phyloP scores from a whole-genome alignment of 169 alveolate species.

The Blepharisma undulans region DNA sequence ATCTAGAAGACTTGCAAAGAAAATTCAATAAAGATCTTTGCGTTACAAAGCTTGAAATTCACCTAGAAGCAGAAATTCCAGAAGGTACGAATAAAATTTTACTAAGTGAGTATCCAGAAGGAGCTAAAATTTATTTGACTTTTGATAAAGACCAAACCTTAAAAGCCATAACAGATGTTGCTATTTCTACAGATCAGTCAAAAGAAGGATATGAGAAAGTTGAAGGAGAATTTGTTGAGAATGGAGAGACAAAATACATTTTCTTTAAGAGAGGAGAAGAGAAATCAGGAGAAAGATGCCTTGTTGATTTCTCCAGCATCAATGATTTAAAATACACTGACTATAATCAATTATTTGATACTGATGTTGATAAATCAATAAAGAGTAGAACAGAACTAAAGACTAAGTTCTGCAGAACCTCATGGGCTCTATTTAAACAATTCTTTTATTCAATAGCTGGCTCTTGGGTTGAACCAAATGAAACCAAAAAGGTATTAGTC shows the following conservation, averaged over 20 bases:
- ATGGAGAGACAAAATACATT: background rate
- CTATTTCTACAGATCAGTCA: background rate
- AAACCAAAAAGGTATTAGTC: background rate
- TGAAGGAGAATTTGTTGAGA: background rate
- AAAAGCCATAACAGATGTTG: background rate
- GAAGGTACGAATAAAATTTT: background rate
- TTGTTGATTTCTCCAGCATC: background rate
- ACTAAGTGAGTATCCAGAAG: background rate
- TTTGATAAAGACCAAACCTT: background rate
- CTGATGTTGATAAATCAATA: background rate
- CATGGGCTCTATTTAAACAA: constrained; percentile 32
- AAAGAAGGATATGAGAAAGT: background rate
- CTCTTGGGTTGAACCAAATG: background rate
- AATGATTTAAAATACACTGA: background rate
- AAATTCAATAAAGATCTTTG: background rate
- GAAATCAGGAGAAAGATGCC: background rate
- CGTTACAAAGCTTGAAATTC: background rate
- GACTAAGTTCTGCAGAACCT: background rate
- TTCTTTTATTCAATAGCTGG: constrained; percentile 15
- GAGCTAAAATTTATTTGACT: background rate
- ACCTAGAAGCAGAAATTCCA: background rate
- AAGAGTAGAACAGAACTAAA: background rate
- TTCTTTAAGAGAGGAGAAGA: background rate
- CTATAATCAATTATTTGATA: background rate
- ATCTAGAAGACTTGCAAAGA: background rate